These are phyloP conservation scores for Candida tunisiensis DNA, from an alignment of 1,139 yeast genomes.

Conservation along the genomic window DNA sequence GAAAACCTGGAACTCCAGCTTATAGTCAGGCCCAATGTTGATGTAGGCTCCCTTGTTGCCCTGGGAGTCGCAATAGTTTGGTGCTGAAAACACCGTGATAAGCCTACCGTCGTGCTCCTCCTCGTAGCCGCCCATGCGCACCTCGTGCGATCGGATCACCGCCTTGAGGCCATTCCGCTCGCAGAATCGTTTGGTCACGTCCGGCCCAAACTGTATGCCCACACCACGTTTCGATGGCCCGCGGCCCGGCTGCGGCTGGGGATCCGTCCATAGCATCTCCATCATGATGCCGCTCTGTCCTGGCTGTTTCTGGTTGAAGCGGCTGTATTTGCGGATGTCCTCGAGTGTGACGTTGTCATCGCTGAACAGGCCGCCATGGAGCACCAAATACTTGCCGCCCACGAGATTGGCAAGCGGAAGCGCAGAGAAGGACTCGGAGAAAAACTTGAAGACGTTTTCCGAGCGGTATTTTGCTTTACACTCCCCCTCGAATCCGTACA, in stretches of 20 bases:
- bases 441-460: slow-evolving; percentile 67
- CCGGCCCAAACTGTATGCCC: slow-evolving; percentile 95
- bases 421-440: slow-evolving; percentile 72
- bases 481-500: slow-evolving; percentile 93
- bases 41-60: slow-evolving; percentile 87
- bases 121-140: slow-evolving; percentile 80
- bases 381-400: slow-evolving; percentile 59
- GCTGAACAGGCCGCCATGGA: slow-evolving; percentile 94
- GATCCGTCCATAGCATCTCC: slow-evolving; percentile 98
- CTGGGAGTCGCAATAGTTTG: slow-evolving; percentile 87
- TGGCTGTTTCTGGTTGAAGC: slow-evolving; percentile 60
- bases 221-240: slow-evolving; percentile 88
- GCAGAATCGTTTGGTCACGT: slow-evolving; percentile 69
- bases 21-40: slow-evolving; percentile 40
- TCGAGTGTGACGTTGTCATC: slow-evolving; percentile 53
- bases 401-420: slow-evolving; percentile 78
- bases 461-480: slow-evolving; percentile 71
- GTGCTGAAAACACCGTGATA: slow-evolving; percentile 91
- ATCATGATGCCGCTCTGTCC: slow-evolving; percentile 85
- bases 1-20: slow-evolving; percentile 41
- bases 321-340: slow-evolving; percentile 55
- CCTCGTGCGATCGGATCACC: slow-evolving; percentile 88
- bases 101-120: slow-evolving; percentile 74
- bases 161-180: slow-evolving; percentile 54
- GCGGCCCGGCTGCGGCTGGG: slow-evolving; percentile 63